These are phyloP conservation scores for Nephelium lappaceum DNA, from an alignment of 345 rosid genomes.

Conservation along the genomic window DNA sequence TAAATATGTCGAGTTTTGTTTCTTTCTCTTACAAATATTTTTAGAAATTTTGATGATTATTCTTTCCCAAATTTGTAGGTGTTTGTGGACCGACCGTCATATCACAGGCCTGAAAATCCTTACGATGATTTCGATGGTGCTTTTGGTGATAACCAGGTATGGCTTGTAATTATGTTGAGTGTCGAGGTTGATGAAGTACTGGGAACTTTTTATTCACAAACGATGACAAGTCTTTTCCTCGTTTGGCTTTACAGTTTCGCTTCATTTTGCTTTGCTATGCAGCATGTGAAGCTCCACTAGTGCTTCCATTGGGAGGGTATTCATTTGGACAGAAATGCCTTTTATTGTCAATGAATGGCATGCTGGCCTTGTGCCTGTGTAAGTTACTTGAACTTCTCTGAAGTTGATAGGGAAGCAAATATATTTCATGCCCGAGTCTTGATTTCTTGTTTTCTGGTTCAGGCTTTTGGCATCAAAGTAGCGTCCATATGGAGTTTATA, in stretches of 20 bases:
- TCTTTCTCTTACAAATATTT: slow-evolving; percentile 12
- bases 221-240: slow-evolving; percentile 31
- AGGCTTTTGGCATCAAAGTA: slow-evolving; percentile 93
- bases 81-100: slow-evolving; percentile 82
- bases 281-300: slow-evolving; percentile 95
- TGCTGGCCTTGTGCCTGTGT: slow-evolving; percentile 92
- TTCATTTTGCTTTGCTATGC: slow-evolving; percentile 92
- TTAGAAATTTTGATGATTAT: slow-evolving; percentile 7
- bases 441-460: slow-evolving; percentile 24
- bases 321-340: slow-evolving; percentile 90
- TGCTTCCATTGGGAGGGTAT: slow-evolving; percentile 89
- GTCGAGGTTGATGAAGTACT: background rate
- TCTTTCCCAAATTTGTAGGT: slow-evolving; percentile 47
- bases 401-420: background rate
- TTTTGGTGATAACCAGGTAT: slow-evolving; percentile 93
- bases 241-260: slow-evolving; percentile 75
- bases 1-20: slow-evolving; percentile 3
- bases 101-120: slow-evolving; percentile 90
- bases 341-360: slow-evolving; percentile 98
- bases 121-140: slow-evolving; percentile 86
- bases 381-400: slow-evolving; percentile 27
- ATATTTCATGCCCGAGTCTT: background rate
- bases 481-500: slow-evolving; percentile 82
- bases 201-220: slow-evolving; percentile 1
- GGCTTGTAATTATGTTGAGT: slow-evolving; percentile 2